Evolutionary conservation across 257 asterid genomes (phyloP).

Genomic region (Nicotiana attenuata): DNA sequence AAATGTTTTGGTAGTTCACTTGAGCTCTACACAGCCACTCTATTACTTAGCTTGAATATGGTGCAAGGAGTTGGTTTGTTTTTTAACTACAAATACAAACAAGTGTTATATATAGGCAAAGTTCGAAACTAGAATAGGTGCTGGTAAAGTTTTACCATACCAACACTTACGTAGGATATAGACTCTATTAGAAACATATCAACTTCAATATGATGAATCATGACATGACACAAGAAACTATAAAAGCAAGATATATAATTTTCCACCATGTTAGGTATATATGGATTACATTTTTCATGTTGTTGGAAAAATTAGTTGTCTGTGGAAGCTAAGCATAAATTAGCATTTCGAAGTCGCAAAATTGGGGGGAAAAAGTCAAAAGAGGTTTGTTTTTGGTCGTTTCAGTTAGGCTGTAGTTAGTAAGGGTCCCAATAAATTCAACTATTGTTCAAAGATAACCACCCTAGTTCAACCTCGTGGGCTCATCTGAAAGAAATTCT

Average conservation of each 20-base stretch:
- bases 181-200: too few species aligned
- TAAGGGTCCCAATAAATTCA: not conserved
- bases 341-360: not conserved
- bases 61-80: conserved; percentile 7
- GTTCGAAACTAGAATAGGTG: not conserved
- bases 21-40: conserved; percentile 9
- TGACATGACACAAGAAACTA: not conserved
- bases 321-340: not conserved
- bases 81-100: not conserved
- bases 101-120: conserved; percentile 25
- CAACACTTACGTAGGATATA: too few species aligned
- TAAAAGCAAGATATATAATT: not conserved
- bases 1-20: not conserved
- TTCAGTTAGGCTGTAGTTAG: not conserved
- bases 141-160: too few species aligned
- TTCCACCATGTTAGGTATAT: not conserved
- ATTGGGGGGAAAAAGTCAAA: not conserved
- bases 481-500: not conserved
- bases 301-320: not conserved
- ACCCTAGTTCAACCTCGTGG: not conserved
- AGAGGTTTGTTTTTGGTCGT: not conserved
- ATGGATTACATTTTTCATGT: not conserved
- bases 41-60: conserved; percentile 10
- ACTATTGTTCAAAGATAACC: not conserved
- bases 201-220: not conserved